Conservation (phyloP, 306 rosid species). For the Ziziphus jujuba region DNA sequence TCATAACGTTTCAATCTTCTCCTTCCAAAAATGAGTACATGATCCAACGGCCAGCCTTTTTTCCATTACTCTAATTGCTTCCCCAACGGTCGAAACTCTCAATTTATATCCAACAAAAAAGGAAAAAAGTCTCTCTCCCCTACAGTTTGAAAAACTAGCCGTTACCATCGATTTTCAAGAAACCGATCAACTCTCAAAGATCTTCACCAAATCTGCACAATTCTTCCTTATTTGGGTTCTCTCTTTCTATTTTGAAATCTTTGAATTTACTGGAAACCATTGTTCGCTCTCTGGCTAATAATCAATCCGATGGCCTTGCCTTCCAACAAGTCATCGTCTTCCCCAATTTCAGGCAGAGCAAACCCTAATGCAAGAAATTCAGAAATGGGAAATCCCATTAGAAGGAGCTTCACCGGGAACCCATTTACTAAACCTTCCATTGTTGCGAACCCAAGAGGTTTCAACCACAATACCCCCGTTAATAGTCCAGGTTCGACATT, state of each 20-base stretch:
- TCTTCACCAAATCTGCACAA: background rate
- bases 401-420: slow-evolving; percentile 75
- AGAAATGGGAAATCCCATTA: slow-evolving; percentile 49
- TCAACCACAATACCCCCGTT: slow-evolving; percentile 57
- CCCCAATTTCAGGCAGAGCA: slow-evolving; percentile 31
- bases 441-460: slow-evolving; percentile 38
- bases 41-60: slow-evolving; percentile 1
- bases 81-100: background rate
- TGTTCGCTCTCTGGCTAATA: background rate
- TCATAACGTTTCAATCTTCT: too few species aligned
- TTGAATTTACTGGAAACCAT: background rate
- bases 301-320: slow-evolving; percentile 40
- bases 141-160: background rate
- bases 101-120: too few species aligned
- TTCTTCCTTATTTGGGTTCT: background rate
- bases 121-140: too few species aligned
- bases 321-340: slow-evolving; percentile 50
- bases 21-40: background rate
- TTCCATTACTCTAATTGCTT: background rate
- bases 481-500: slow-evolving; percentile 62
- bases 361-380: slow-evolving; percentile 63
- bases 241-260: background rate
- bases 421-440: slow-evolving; percentile 66
- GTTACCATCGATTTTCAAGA: background rate
- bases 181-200: background rate